phyloP scores from a whole-genome alignment of 441 rosid genomes.

The Capsella rubella region DNA sequence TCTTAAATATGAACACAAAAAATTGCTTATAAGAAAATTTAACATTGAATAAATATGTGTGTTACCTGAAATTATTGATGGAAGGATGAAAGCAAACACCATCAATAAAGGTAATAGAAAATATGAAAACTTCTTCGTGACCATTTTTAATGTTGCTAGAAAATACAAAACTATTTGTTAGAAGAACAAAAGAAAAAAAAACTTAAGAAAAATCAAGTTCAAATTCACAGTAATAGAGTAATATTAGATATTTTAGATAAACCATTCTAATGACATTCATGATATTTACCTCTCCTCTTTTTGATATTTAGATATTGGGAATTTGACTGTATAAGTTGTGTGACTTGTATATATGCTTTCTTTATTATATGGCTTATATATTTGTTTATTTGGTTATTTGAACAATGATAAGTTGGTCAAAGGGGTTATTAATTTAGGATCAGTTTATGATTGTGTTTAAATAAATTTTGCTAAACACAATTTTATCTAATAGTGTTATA shows the following conservation, averaged over 20 bases:
- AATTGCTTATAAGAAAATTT: not conserved
- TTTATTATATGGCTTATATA: not conserved
- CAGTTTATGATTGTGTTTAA: not conserved
- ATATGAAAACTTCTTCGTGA: not conserved
- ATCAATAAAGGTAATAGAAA: not conserved
- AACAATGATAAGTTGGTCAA: not conserved
- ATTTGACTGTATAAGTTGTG: not conserved
- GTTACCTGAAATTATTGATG: constrained; percentile 1
- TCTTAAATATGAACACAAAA: not conserved
- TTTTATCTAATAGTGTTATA: not conserved
- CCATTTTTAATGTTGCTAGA: not conserved
- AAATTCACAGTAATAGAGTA: not conserved
- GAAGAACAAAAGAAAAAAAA: not conserved
- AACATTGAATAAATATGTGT: not conserved
- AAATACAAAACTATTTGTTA: not conserved
- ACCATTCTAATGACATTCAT: not conserved
- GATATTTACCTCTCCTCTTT: not conserved
- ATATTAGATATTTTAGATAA: too few relatives aligned
- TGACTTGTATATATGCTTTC: not conserved
- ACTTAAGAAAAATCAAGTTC: not conserved
- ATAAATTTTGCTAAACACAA: not conserved
- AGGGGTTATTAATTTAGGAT: not conserved
- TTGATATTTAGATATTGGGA: not conserved
- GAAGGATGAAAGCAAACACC: not conserved
- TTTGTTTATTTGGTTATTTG: not conserved